Percentiles rank a stretch among this genome's conserved stretches.
These are phyloP conservation scores for Flueggea neowawraea DNA, from an alignment of 441 rosid genomes.

Conservation along the genomic window DNA sequence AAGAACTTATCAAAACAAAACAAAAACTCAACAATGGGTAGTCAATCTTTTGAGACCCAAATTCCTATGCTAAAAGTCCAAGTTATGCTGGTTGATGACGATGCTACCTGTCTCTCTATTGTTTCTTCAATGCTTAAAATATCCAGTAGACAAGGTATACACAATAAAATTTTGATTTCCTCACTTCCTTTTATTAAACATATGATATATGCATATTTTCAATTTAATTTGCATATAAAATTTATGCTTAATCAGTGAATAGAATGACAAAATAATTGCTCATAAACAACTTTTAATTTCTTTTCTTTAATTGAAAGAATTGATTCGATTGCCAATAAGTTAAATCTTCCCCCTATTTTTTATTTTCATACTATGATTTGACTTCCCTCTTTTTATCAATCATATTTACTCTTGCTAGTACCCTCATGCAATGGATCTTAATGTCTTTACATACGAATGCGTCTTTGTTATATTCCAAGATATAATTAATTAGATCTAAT, in stretches of 20 bases:
- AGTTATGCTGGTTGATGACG: slow-evolving; percentile 65
- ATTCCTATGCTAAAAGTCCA: slow-evolving; percentile 19
- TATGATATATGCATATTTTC: background rate
- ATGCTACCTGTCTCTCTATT: slow-evolving; percentile 38
- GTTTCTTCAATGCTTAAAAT: slow-evolving; percentile 41
- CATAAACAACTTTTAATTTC: too few species aligned
- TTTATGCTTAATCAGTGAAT: background rate
- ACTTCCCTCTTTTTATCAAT: too few species aligned
- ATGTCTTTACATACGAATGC: too few species aligned
- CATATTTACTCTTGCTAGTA: too few species aligned
- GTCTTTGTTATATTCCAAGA: too few species aligned
- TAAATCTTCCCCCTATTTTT: too few species aligned
- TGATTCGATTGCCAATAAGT: too few species aligned
- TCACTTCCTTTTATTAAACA: background rate
- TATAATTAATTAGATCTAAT: too few species aligned
- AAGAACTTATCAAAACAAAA: background rate
- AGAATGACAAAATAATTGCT: too few species aligned
- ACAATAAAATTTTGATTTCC: background rate
- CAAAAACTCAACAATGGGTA: background rate
- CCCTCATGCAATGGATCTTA: too few species aligned
- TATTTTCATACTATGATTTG: too few species aligned
- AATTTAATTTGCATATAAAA: background rate
- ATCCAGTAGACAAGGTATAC: slow-evolving; percentile 40
- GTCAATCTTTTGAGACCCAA: slow-evolving; percentile 3
- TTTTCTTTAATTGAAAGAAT: too few species aligned